Conservation (phyloP, 352 stramenopile genomes). For the Globisporangium perplexum region DNA sequence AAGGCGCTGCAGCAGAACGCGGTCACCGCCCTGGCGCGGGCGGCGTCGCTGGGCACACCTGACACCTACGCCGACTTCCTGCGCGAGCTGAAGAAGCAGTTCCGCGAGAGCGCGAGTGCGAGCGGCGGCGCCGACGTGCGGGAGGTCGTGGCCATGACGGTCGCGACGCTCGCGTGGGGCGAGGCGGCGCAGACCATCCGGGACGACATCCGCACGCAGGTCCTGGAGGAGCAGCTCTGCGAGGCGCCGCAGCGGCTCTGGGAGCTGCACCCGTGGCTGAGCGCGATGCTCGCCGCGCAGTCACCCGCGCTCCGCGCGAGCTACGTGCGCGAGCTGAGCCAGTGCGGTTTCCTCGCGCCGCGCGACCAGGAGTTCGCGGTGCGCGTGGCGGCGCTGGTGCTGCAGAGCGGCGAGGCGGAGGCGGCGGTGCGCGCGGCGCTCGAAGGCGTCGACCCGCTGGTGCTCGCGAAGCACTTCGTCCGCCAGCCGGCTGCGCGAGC, state of each 20-base stretch:
- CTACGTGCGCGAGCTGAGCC: conserved; percentile 27
- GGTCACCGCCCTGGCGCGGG: conserved; percentile 15
- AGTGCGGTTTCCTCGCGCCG: conserved; percentile 29
- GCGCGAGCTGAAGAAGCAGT: conserved; percentile 2
- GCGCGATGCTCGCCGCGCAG: conserved; percentile 12
- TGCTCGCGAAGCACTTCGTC: conserved; percentile 27
- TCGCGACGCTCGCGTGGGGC: conserved; percentile 2
- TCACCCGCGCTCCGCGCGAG: conserved; percentile 10
- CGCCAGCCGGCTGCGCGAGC: too few relatives aligned
- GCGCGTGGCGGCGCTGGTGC: conserved; percentile 26
- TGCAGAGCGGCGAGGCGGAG: conserved; percentile 17
- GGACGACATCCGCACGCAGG: conserved; percentile 1
- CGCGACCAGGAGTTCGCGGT: conserved; percentile 30
- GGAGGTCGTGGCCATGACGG: conserved; percentile 4
- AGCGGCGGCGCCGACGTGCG: conserved; percentile 6
- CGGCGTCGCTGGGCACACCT: conserved; percentile 7
- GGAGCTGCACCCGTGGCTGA: conserved; percentile 10
- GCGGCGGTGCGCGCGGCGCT: conserved; percentile 15
- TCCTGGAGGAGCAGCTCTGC: background rate
- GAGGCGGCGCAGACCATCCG: background rate
- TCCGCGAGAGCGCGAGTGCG: background rate
- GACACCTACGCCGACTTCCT: conserved; percentile 27
- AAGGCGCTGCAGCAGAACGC: conserved; percentile 36
- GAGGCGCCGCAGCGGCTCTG: conserved; percentile 6
- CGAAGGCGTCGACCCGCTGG: conserved; percentile 23